Conservation (phyloP, 805 yeast species). For the Metschnikowia amazonensis region DNA sequence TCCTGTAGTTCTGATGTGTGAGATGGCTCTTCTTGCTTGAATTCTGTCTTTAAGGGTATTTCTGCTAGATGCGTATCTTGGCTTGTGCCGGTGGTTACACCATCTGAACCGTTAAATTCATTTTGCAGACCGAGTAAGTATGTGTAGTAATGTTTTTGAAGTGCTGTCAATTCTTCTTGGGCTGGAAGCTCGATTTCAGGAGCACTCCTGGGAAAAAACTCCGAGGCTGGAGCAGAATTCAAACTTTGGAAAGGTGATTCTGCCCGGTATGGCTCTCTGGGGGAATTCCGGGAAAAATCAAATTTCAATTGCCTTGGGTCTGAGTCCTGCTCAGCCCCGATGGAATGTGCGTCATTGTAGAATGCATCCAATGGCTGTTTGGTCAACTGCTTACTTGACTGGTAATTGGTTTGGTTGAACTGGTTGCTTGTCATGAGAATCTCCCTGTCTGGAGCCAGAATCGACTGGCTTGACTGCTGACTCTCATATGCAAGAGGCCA, state of each 20-base stretch:
- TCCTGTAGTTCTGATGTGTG: background rate
- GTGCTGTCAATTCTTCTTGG: background rate
- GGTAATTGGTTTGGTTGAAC: background rate
- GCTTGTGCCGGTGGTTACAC: background rate
- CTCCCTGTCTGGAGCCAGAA: background rate
- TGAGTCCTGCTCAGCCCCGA: constrained; percentile 1
- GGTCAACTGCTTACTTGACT: background rate
- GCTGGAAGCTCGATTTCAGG: background rate
- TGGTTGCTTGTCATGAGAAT: background rate
- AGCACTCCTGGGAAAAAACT: background rate
- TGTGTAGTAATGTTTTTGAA: background rate
- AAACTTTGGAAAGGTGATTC: background rate
- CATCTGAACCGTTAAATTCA: too few relatives aligned
- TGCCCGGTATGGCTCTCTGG: background rate
- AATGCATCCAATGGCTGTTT: background rate
- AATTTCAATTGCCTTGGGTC: background rate
- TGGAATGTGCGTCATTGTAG: background rate
- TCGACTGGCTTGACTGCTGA: background rate
- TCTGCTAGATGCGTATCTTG: background rate
- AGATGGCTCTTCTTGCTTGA: background rate
- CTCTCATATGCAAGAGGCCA: background rate
- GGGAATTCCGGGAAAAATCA: background rate
- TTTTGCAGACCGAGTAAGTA: background rate
- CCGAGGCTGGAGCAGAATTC: background rate
- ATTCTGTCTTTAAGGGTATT: background rate